A percentile compares a stretch with the other conserved stretches of the same genome.
These are phyloP conservation scores for Lodderomyces orthopsilosis DNA, from an alignment of 1,139 yeast species.

Conservation along the genomic window DNA sequence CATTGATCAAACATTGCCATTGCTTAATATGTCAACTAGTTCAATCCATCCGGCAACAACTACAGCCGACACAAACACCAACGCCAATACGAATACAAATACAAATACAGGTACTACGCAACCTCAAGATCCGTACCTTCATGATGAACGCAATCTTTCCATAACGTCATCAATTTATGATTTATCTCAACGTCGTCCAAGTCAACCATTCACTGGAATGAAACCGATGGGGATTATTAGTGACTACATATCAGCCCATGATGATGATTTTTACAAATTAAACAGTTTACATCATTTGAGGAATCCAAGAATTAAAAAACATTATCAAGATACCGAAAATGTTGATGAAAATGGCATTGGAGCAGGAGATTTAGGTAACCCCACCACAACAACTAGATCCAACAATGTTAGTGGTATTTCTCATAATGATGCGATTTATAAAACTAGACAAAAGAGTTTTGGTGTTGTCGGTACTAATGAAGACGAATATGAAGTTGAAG, in stretches of 20 bases:
- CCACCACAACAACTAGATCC: background rate
- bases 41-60: constrained; percentile 18
- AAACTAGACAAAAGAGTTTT: constrained; percentile 24
- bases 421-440: background rate
- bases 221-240: constrained; percentile 12
- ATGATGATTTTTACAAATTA: constrained; percentile 4
- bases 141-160: constrained; percentile 18
- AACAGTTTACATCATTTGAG: constrained; percentile 27
- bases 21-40: constrained; percentile 30
- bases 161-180: constrained; percentile 29
- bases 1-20: constrained; percentile 40
- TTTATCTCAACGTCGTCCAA: constrained; percentile 19
- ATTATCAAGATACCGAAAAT: constrained; percentile 21
- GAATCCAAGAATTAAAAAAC: constrained; percentile 37
- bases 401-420: background rate
- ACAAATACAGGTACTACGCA: background rate
- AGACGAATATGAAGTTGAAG: constrained; percentile 4
- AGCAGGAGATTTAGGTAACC: constrained; percentile 3
- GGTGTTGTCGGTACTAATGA: constrained; percentile 18
- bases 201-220: constrained; percentile 12
- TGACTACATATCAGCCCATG: constrained; percentile 6
- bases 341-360: constrained; percentile 4
- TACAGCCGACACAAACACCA: constrained; percentile 6
- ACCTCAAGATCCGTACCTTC: background rate
- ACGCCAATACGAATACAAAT: background rate